Base-by-base conservation (phyloP, 345 rosid species). In the Eucalyptus pauciflora region DNA sequence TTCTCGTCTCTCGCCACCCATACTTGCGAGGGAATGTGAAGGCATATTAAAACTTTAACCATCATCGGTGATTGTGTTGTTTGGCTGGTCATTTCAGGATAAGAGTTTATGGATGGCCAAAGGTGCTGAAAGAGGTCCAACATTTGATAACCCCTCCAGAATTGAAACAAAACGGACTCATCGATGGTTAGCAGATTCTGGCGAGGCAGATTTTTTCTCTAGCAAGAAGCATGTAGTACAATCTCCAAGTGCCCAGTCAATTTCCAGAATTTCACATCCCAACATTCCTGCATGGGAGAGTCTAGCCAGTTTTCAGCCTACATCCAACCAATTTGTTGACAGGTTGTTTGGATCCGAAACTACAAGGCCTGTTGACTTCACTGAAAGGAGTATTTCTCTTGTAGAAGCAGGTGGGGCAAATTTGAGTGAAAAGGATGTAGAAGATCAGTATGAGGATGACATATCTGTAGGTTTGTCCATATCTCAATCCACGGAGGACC, bases 201-300 rank as follows among this genome's bases (percentile, higher is more conserved):
- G 92, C 86, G 97, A 95, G 88, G 91, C 96, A 3, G 97, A 95
- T 91, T 87, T 95, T 89, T 95, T 95, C 87, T 94, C 97, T 18
- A 95, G 93, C 94, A 96, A 96, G 94, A 97, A 94, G 92, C 99
- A 94, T 93, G 96, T 95, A 29, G 88, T 92, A 31, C 94, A 94
- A 87, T 92, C 91, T 89, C 92, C 94, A 85, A 88, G 87, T 60
- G 90, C 92, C 62, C 89, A 89, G 60, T 50, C 92, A 43, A 88
- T 89, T 50, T 89, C 93, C 86, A 95, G 91, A 52, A 86, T 91
- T 67, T 85, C 94, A 79, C 89, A 87, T 89, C 88, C 94, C 51
- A 89, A 90, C 88, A 92, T 91, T 91, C 89, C 95, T 91, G 88
- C 93, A 49, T 97, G 99, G 99, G 95, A 93, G 45, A 94, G 91